A percentile compares a stretch with the other conserved stretches of the same genome.
Conservation (phyloP, 306 rosid genomes). For the Arachis stenosperma region DNA sequence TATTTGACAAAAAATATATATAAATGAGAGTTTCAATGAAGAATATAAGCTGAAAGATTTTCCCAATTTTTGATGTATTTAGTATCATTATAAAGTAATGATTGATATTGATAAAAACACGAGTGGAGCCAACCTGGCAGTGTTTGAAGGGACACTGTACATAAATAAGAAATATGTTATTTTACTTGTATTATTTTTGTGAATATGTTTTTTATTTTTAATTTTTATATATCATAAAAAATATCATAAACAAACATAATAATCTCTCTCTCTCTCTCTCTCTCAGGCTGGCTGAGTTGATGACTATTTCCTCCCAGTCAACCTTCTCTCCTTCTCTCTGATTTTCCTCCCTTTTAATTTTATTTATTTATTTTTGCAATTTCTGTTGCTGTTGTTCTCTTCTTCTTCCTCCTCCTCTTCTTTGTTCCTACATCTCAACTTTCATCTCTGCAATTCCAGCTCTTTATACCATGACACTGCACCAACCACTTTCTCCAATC, state of each 20-base stretch:
- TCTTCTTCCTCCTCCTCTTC: background rate
- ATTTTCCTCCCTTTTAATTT: background rate
- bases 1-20: too few relatives aligned
- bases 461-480: constrained; percentile 39
- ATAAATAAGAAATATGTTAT: too few relatives aligned
- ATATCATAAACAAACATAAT: too few relatives aligned
- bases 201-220: too few relatives aligned
- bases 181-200: too few relatives aligned
- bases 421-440: constrained; percentile 29
- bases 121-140: constrained; percentile 37
- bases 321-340: constrained; percentile 40
- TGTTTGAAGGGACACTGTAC: background rate
- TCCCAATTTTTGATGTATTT: too few relatives aligned
- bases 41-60: too few relatives aligned
- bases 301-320: constrained; percentile 51
- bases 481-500: constrained; percentile 24
- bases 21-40: too few relatives aligned
- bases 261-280: constrained; percentile 4
- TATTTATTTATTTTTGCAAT: background rate
- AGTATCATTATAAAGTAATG: too few relatives aligned
- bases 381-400: background rate
- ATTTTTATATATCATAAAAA: too few relatives aligned
- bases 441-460: constrained; percentile 24
- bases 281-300: constrained; percentile 10
- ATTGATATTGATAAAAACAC: too few relatives aligned